These are phyloP conservation scores for Eucalyptus decipiens DNA, from an alignment of 345 rosid genomes.

Conservation along the genomic window DNA sequence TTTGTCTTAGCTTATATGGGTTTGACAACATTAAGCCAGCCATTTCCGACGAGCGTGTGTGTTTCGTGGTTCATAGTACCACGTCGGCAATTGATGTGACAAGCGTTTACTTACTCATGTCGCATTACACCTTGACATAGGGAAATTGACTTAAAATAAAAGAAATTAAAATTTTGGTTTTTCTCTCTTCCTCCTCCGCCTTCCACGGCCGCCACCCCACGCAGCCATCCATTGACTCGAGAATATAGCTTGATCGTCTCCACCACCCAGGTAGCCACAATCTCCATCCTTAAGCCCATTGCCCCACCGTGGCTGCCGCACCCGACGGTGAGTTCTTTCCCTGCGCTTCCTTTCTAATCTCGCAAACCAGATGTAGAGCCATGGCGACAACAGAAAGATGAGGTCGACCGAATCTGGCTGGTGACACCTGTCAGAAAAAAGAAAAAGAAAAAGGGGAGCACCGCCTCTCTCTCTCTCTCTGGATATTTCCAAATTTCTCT, in stretches of 20 bases:
- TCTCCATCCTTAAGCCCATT: not conserved
- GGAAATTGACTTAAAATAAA: not conserved
- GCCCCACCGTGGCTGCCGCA: not conserved
- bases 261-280: not conserved
- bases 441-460: no score
- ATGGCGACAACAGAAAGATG: not conserved
- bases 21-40: not conserved
- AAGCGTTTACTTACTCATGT: not conserved
- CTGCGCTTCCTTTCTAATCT: not conserved
- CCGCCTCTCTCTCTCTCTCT: no score
- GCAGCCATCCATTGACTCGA: not conserved
- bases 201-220: accelerated
- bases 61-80: not conserved
- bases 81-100: not conserved
- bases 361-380: not conserved
- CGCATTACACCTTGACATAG: not conserved
- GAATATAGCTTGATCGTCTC: not conserved
- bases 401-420: not conserved
- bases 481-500: no score
- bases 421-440: no score
- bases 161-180: not conserved
- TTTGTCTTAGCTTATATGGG: not conserved
- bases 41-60: accelerated
- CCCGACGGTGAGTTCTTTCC: not conserved
- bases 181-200: not conserved